phyloP scores from a whole-genome alignment of 306 rosid genomes.

The Geum urbanum region DNA sequence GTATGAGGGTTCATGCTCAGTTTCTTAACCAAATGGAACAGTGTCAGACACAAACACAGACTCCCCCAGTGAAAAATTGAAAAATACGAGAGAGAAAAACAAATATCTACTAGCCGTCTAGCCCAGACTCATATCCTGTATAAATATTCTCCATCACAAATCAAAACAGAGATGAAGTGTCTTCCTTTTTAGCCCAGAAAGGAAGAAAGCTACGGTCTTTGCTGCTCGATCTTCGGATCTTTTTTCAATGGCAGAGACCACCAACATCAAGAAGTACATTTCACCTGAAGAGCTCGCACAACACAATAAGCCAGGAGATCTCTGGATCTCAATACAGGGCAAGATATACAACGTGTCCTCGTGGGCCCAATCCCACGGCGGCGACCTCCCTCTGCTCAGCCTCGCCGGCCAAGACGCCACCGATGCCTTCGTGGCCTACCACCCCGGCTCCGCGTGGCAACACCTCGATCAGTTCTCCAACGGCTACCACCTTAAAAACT shows the following conservation, averaged over 20 bases:
- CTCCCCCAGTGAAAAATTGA: too few relatives aligned
- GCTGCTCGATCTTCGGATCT: slow-evolving; percentile 7
- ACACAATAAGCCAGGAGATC: slow-evolving; percentile 50
- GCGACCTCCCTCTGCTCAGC: slow-evolving; percentile 45
- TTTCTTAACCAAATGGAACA: not conserved
- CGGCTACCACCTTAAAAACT: slow-evolving; percentile 45
- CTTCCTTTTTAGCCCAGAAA: slow-evolving; percentile 9
- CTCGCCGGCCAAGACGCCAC: slow-evolving; percentile 77
- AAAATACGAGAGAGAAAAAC: too few relatives aligned
- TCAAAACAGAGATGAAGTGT: not conserved
- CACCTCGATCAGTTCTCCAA: slow-evolving; percentile 56
- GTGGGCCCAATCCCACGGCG: slow-evolving; percentile 61
- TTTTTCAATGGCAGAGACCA: slow-evolving; percentile 28
- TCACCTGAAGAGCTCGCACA: slow-evolving; percentile 40
- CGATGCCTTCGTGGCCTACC: slow-evolving; percentile 71
- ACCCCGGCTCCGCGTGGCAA: slow-evolving; percentile 61
- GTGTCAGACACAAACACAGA: not conserved
- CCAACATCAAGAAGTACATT: slow-evolving; percentile 39
- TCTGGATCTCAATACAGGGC: slow-evolving; percentile 76
- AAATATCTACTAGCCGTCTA: too few relatives aligned
- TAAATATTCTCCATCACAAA: too few relatives aligned
- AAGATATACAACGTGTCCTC: slow-evolving; percentile 58
- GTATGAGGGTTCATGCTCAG: not conserved
- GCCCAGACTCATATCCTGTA: too few relatives aligned
- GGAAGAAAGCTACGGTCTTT: not conserved